Evolutionary conservation across 352 stramenopile genomes (phyloP), one percentile per base, ranked within the genome.

Genomic region (Phytophthora sp.): DNA sequence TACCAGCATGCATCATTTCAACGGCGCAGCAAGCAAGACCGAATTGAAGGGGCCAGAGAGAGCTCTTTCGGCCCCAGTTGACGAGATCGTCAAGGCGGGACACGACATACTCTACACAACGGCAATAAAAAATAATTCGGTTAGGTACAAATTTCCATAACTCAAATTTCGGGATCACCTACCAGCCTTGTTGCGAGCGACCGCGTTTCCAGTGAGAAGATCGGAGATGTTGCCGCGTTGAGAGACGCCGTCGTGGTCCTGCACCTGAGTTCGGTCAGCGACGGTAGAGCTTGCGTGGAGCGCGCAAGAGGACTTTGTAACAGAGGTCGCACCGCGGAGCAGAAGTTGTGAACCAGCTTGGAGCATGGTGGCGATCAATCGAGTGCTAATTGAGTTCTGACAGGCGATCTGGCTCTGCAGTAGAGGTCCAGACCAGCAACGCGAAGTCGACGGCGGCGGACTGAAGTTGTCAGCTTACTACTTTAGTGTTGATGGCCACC

Each of bases 1-100:
- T 88, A 53, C 89, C 91, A 8, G 76, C 66, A 29, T 96, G 82
- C 86, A 99, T 99, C 97, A 99, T 99, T 84, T 99, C 97, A 24
- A 99, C 95, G 41, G 97, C 97, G 71, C 97, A 99, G 76, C 97
- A 99, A 30, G 97, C 97, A 15, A 99, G 79, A 44, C 97, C 97
- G 73, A 99, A 99, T 15, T 95, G 99, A 86, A 99, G 97, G 30
- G 97, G 97, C 97, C 96, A 99, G 29, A 99, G 56, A 23, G 96
- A 99, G 59, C 91, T 90, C 36, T 80, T 79, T 30, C 96, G 90
- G 21, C 91, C 94, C 97, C 96, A 99, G 84, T 99, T 99, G 31
- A 99, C 90, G n/a, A 99, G 76, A 44, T 99, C 94, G 71, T 99
- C 97, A 8, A 99, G 84, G 63, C 96, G 96, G 24, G 93, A 90